Conservation (phyloP, 1,284 basidiomycete species). For the Psilocybe mexicana region DNA sequence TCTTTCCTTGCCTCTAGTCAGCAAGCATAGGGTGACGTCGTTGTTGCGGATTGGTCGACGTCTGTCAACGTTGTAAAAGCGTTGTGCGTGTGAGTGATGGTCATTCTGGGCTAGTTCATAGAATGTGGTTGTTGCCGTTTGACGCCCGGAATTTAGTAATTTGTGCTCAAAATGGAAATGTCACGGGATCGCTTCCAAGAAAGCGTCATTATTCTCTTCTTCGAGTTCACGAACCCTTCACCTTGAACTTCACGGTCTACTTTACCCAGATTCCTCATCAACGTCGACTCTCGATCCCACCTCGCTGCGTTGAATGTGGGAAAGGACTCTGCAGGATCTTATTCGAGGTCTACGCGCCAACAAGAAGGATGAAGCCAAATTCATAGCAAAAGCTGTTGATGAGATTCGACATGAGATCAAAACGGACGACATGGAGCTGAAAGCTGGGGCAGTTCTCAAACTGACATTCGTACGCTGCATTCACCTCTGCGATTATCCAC, state of each 20-base stretch:
- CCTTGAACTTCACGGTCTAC: background rate
- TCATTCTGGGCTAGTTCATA: background rate
- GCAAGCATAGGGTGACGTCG: too few species aligned
- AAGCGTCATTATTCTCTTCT: background rate
- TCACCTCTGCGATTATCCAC: conserved; percentile 11
- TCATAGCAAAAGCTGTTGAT: conserved; percentile 78
- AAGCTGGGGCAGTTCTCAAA: conserved; percentile 94
- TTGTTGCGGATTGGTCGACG: too few species aligned
- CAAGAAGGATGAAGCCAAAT: conserved; percentile 81
- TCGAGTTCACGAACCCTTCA: background rate
- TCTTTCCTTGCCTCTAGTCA: background rate
- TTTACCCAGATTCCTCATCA: background rate
- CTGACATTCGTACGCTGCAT: conserved; percentile 80
- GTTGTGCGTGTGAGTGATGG: background rate
- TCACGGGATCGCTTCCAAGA: background rate
- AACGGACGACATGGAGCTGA: conserved; percentile 95
- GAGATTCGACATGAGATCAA: conserved; percentile 92
- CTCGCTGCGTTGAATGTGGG: conserved; percentile 68
- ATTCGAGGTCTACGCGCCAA: conserved; percentile 88
- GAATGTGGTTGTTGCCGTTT: background rate
- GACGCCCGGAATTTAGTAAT: background rate
- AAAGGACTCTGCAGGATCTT: conserved; percentile 89
- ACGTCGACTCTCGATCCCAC: background rate
- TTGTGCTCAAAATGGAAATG: background rate
- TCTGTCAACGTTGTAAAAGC: background rate